A percentile compares a stretch with the other conserved stretches of the same genome.
phyloP scores from a whole-genome alignment of 306 rosid species.

The Hippophae tibetana region DNA sequence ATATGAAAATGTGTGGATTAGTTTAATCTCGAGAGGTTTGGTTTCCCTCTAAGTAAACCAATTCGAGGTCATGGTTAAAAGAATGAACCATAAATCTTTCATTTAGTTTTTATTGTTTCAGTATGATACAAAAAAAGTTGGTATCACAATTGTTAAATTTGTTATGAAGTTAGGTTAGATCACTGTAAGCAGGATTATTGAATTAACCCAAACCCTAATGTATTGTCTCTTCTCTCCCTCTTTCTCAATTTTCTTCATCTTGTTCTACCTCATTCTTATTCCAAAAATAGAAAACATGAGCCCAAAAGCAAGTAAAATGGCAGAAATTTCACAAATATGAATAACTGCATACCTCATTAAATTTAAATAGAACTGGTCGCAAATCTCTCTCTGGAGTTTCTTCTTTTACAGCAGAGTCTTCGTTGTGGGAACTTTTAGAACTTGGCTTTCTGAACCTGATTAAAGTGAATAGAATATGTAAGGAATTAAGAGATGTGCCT shows the following conservation, averaged over 20 bases:
- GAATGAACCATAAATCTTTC: too few species aligned
- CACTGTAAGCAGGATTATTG: too few species aligned
- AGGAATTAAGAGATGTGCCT: conserved; percentile 14
- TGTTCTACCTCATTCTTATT: background rate
- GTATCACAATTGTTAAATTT: too few species aligned
- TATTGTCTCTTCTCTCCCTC: too few species aligned
- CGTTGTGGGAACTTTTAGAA: conserved; percentile 38
- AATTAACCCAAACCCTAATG: too few species aligned
- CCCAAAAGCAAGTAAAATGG: background rate
- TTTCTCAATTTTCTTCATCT: background rate
- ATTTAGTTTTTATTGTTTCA: too few species aligned
- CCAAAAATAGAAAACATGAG: background rate
- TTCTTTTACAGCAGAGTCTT: conserved; percentile 39
- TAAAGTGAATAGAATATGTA: conserved; percentile 16
- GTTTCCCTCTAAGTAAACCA: too few species aligned
- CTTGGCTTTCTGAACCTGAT: conserved; percentile 55
- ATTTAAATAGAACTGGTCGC: conserved; percentile 69
- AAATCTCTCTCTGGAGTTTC: conserved; percentile 42
- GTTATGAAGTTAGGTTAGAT: too few species aligned
- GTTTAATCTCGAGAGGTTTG: too few species aligned
- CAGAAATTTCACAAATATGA: conserved; percentile 4
- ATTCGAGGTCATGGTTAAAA: too few species aligned
- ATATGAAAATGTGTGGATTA: too few species aligned
- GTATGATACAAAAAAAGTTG: too few species aligned
- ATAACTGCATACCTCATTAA: conserved; percentile 56